These are phyloP conservation scores for Physcomitrellopsis africana DNA, from an alignment of 225 moss, liverwort and hornwort genomes.

Conservation along the genomic window DNA sequence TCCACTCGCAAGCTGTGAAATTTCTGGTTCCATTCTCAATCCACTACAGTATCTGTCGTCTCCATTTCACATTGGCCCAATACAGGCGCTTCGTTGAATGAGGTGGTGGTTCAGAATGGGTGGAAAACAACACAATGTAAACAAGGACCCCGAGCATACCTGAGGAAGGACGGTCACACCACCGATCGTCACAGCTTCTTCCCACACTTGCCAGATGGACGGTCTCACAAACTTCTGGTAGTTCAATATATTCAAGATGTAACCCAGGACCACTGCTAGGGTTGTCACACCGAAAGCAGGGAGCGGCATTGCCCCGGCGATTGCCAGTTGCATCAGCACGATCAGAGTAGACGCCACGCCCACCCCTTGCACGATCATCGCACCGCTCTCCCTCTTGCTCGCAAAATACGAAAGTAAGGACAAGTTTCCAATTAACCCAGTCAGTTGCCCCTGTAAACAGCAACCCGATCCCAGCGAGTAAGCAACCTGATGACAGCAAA, in stretches of 20 bases:
- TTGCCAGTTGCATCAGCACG: slow-evolving; percentile 58
- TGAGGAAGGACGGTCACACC: slow-evolving; percentile 68
- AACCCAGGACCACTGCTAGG: slow-evolving; percentile 49
- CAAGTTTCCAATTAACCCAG: slow-evolving; percentile 62
- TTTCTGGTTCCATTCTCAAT: too few relatives aligned
- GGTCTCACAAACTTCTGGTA: slow-evolving; percentile 52
- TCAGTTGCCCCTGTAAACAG: slow-evolving; percentile 64
- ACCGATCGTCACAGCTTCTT: slow-evolving; percentile 58
- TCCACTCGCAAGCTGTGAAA: too few relatives aligned
- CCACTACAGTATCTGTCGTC: too few relatives aligned
- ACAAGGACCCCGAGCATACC: slow-evolving; percentile 26
- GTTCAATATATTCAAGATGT: slow-evolving; percentile 63
- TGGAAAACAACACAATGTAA: too few relatives aligned
- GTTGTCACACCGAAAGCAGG: slow-evolving; percentile 48
- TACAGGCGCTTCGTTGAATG: too few relatives aligned
- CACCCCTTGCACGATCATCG: slow-evolving; percentile 71
- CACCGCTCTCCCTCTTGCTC: slow-evolving; percentile 64
- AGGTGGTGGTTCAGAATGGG: too few relatives aligned
- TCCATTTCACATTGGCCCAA: too few relatives aligned
- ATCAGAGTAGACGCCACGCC: slow-evolving; percentile 62
- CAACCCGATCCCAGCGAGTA: too few relatives aligned
- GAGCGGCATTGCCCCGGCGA: slow-evolving; percentile 64
- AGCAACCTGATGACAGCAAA: too few relatives aligned
- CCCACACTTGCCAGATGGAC: slow-evolving; percentile 59
- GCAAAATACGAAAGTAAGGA: slow-evolving; percentile 69